These are phyloP conservation scores for Hanseniaspora singularis DNA, from an alignment of 805 yeast genomes.

Conservation along the genomic window DNA sequence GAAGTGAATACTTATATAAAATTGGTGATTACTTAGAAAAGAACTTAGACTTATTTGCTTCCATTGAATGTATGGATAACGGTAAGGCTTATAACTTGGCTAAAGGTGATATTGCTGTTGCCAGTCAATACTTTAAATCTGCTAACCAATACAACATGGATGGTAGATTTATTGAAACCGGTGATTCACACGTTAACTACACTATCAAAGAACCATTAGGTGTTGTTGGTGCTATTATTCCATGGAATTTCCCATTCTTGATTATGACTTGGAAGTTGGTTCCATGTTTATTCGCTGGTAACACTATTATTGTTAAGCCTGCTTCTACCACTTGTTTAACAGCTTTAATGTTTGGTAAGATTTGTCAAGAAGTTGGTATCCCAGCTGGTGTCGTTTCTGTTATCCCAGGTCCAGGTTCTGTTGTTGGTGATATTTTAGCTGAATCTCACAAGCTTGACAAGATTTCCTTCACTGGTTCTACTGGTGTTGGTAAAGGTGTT, in stretches of 20 bases:
- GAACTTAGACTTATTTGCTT: conserved; percentile 49
- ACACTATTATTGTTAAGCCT: conserved; percentile 59
- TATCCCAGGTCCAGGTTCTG: conserved; percentile 62
- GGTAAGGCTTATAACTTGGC: conserved; percentile 63
- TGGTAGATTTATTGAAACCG: conserved; percentile 56
- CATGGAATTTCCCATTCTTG: conserved; percentile 76
- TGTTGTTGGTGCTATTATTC: conserved; percentile 73
- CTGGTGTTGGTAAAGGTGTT: conserved; percentile 59
- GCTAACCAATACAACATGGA: conserved; percentile 62
- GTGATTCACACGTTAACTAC: conserved; percentile 49
- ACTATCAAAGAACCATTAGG: conserved; percentile 67
- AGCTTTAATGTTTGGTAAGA: conserved; percentile 50
- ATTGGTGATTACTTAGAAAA: conserved; percentile 61
- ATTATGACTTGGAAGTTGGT: conserved; percentile 73
- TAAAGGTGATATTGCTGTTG: conserved; percentile 54
- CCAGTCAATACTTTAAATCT: conserved; percentile 53
- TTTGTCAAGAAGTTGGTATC: conserved; percentile 55
- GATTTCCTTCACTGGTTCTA: conserved; percentile 74
- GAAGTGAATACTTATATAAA: conserved; percentile 43
- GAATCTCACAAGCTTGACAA: conserved; percentile 59
- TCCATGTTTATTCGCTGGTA: conserved; percentile 69
- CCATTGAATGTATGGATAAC: conserved; percentile 62
- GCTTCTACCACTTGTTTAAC: conserved; percentile 70
- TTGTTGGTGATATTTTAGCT: conserved; percentile 59
- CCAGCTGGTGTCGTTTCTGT: conserved; percentile 69